phyloP scores from a whole-genome alignment of 129 eudicot species.

The Saussurea involucrata region DNA sequence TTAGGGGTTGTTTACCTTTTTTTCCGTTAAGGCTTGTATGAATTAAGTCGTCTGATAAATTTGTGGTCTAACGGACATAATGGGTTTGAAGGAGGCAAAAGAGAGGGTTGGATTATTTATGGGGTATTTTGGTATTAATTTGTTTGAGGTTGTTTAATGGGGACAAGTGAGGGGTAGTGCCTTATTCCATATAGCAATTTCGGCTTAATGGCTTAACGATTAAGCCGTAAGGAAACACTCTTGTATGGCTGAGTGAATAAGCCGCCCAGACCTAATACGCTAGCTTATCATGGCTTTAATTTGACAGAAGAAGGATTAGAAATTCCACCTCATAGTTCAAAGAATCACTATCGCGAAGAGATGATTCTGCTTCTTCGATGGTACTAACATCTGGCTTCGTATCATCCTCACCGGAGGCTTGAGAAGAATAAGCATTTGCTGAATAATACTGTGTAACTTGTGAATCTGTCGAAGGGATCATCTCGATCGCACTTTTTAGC shows the following conservation, averaged over 20 bases:
- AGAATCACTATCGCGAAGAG: conserved; percentile 69
- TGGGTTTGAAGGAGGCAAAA: background rate
- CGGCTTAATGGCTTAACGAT: background rate
- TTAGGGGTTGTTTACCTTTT: background rate
- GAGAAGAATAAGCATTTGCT: conserved; percentile 47
- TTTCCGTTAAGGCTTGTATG: background rate
- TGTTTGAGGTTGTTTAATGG: background rate
- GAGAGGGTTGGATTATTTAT: background rate
- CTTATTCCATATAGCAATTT: background rate
- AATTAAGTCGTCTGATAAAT: background rate
- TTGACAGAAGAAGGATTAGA: background rate
- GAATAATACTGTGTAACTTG: conserved; percentile 54
- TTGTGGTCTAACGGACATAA: too few relatives aligned
- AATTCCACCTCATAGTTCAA: conserved; percentile 72
- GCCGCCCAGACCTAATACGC: too few relatives aligned
- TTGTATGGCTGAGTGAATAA: too few relatives aligned
- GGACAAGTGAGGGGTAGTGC: background rate
- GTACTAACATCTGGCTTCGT: conserved; percentile 52
- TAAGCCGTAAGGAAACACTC: too few relatives aligned
- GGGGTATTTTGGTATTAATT: background rate
- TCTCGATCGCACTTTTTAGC: conserved; percentile 26
- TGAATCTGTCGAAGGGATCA: conserved; percentile 43
- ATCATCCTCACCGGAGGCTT: conserved; percentile 41
- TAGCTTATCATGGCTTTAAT: background rate
- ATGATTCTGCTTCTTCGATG: conserved; percentile 89